phyloP scores from a whole-genome alignment of 2,329 filamentous ascomycete genomes.

The Ceratocystis cacaofunesta region DNA sequence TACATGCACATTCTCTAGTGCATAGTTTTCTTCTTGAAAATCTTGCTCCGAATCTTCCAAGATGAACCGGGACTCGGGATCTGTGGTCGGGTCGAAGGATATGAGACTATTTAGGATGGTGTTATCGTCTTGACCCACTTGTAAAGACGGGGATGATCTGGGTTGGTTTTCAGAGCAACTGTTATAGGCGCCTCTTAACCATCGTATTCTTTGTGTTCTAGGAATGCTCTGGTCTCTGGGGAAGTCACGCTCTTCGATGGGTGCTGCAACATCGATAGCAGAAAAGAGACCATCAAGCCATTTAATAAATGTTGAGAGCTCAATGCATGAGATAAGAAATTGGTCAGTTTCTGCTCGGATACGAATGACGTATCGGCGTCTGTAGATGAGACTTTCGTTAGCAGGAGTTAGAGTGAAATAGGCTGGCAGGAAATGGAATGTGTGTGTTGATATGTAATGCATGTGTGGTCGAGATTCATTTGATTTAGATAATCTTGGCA shows the following conservation, averaged over 20 bases:
- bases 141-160: constrained; percentile 15
- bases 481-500: not conserved
- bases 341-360: constrained; percentile 60
- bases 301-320: constrained; percentile 48
- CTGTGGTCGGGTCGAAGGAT: not conserved
- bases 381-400: constrained; percentile 20
- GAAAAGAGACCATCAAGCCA: constrained; percentile 57
- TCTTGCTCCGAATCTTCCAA: constrained; percentile 13
- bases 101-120: not conserved
- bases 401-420: not conserved
- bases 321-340: constrained; percentile 51
- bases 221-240: constrained; percentile 48
- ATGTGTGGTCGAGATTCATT: not conserved
- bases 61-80: constrained; percentile 6
- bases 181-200: constrained; percentile 29
- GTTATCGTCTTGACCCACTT: not conserved
- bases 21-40: constrained; percentile 19
- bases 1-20: constrained; percentile 10
- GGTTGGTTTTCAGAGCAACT: constrained; percentile 22
- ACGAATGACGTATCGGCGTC: constrained; percentile 52
- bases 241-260: constrained; percentile 55
- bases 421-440: not conserved
- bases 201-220: constrained; percentile 38
- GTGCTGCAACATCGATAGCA: constrained; percentile 56
- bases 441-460: not conserved